phyloP scores from a whole-genome alignment of 1,139 yeast genomes.

The Blastobotrys elegans region DNA sequence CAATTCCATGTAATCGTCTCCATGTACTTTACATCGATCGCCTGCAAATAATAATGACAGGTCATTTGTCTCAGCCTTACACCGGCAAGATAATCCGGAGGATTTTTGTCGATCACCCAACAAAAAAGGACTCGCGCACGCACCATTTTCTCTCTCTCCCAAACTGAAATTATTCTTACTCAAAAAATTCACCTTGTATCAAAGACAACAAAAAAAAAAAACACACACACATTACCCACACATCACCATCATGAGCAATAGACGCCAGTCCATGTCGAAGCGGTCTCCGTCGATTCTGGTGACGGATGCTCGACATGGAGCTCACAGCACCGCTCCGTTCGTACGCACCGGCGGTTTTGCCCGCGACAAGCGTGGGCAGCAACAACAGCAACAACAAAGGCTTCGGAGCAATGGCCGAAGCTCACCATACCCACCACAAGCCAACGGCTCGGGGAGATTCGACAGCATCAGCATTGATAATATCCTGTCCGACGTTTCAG shows the following conservation, averaged over 20 bases:
- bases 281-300: conserved; percentile 91
- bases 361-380: conserved; percentile 12
- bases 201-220: neutral
- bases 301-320: conserved; percentile 72
- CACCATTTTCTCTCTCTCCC: too few relatives aligned
- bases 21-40: too few relatives aligned
- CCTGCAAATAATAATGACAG: too few relatives aligned
- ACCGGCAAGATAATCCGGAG: too few relatives aligned
- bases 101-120: too few relatives aligned
- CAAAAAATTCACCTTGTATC: too few relatives aligned
- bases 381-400: neutral
- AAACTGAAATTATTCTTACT: too few relatives aligned
- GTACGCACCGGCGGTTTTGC: conserved; percentile 31
- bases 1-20: too few relatives aligned
- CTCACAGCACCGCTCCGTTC: conserved; percentile 71
- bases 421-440: neutral
- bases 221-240: neutral
- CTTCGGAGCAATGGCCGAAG: neutral
- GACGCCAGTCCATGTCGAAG: conserved; percentile 59
- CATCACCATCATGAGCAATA: conserved; percentile 21
- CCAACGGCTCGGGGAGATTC: conserved; percentile 13
- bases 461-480: conserved; percentile 34
- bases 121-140: too few relatives aligned
- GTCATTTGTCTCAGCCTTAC: too few relatives aligned
- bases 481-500: conserved; percentile 64